A percentile compares a stretch with the other conserved stretches of the same genome.
Conservation (phyloP, 2,329 filamentous ascomycete species). For the Arthrobotrys iridis region DNA sequence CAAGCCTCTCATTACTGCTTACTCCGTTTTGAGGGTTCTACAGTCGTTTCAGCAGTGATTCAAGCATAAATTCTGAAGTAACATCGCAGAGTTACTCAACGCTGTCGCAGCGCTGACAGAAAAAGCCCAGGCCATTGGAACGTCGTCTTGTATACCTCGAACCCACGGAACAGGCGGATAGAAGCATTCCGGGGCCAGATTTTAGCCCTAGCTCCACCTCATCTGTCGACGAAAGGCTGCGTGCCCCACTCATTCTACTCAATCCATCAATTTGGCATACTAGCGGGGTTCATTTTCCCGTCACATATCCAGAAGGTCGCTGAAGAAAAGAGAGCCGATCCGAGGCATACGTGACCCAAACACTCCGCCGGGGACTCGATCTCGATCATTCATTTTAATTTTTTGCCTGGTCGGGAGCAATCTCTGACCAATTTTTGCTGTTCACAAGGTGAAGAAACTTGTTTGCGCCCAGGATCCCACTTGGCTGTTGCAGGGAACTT, state of each 20-base stretch:
- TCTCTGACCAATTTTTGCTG: constrained; percentile 26
- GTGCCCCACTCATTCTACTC: constrained; percentile 22
- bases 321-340: constrained; percentile 16
- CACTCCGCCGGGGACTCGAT: constrained; percentile 22
- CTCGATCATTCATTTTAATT: constrained; percentile 35
- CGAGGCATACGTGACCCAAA: constrained; percentile 11
- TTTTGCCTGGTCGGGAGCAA: too few relatives aligned
- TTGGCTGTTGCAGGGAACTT: constrained; percentile 30
- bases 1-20: not conserved
- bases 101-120: not conserved
- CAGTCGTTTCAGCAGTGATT: constrained; percentile 38
- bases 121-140: not conserved
- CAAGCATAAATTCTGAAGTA: constrained; percentile 4
- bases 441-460: constrained; percentile 33
- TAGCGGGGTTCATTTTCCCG: constrained; percentile 3
- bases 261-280: constrained; percentile 20
- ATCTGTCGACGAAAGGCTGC: constrained; percentile 1
- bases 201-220: constrained; percentile 9
- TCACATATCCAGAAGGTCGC: constrained; percentile 26
- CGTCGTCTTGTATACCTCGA: constrained; percentile 14
- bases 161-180: constrained; percentile 32
- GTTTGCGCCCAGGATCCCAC: constrained; percentile 8
- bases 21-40: constrained; percentile 1
- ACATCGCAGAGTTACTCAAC: constrained; percentile 7
- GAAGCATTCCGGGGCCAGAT: constrained; percentile 5